Evolutionary conservation across 2,329 filamentous ascomycete species (phyloP).

Genomic region (Alternaria alternata): DNA sequence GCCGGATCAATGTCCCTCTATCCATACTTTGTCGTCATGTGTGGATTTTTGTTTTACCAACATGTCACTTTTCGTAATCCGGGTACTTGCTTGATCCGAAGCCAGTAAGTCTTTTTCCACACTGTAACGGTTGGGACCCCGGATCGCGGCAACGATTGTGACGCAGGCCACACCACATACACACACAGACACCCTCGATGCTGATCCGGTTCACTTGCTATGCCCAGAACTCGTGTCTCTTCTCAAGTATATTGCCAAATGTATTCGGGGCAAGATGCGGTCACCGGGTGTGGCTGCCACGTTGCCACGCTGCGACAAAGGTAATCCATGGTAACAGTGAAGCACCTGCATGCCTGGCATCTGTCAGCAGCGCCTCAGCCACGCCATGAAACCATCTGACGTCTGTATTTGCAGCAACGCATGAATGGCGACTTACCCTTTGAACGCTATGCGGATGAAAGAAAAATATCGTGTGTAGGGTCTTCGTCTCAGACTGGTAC

Average conservation of each 20-base stretch:
- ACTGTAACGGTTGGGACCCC: neutral
- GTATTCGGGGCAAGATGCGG: neutral
- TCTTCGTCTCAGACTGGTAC: neutral
- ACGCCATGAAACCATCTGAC: constrained; percentile 3
- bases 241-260: neutral
- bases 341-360: constrained; percentile 6
- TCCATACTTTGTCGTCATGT: neutral
- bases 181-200: neutral
- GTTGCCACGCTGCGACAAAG: neutral
- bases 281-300: neutral
- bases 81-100: neutral
- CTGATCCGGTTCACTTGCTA: neutral
- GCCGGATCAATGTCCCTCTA: neutral
- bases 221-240: neutral
- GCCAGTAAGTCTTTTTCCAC: neutral
- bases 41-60: neutral
- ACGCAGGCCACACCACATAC: neutral
- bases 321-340: neutral
- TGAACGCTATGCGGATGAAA: neutral
- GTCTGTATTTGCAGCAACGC: neutral
- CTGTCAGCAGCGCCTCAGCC: constrained; percentile 14
- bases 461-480: neutral
- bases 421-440: neutral
- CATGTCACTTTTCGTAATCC: neutral
- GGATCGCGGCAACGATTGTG: neutral